Evolutionary conservation across 2,329 filamentous ascomycete genomes (phyloP).

Genomic region (Cyphellophora attinorum): DNA sequence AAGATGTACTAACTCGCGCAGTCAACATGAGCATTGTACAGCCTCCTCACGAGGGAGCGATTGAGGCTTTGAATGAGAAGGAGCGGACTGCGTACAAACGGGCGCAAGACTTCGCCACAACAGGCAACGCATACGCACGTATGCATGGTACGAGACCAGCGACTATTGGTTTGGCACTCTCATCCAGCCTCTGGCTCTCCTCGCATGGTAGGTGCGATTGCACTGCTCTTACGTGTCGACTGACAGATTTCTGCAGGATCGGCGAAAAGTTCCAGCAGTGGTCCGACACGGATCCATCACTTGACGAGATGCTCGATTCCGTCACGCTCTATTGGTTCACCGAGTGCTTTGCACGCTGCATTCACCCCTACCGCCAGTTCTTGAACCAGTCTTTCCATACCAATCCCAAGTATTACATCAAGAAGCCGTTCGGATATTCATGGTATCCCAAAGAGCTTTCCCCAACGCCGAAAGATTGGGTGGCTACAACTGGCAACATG

Average conservation of each 20-base stretch:
- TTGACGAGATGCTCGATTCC: slow-evolving; percentile 24
- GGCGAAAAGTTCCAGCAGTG: slow-evolving; percentile 29
- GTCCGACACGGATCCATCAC: slow-evolving; percentile 24
- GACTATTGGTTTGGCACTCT: slow-evolving; percentile 47
- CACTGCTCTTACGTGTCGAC: background rate
- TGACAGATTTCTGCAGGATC: slow-evolving; percentile 23
- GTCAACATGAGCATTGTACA: background rate
- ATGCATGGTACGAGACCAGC: slow-evolving; percentile 46
- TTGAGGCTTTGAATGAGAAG: slow-evolving; percentile 8
- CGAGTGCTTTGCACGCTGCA: slow-evolving; percentile 25
- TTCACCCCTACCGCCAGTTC: slow-evolving; percentile 22
- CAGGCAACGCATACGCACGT: slow-evolving; percentile 40
- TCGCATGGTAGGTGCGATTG: slow-evolving; percentile 37
- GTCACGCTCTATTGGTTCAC: slow-evolving; percentile 30
- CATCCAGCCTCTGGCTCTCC: slow-evolving; percentile 43
- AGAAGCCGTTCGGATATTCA: slow-evolving; percentile 39
- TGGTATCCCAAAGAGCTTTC: slow-evolving; percentile 35
- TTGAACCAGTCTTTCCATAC: slow-evolving; percentile 5
- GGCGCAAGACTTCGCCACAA: slow-evolving; percentile 27
- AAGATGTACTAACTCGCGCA: too few relatives aligned
- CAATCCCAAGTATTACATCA: slow-evolving; percentile 23
- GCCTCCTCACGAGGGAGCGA: background rate
- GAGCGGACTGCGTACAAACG: slow-evolving; percentile 29
- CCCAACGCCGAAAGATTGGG: slow-evolving; percentile 25
- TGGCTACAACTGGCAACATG: slow-evolving; percentile 11